Evolutionary conservation across 805 yeast species (phyloP), one percentile per base, ranked within the genome.

Genomic region (Sugiyamaella marilandica): DNA sequence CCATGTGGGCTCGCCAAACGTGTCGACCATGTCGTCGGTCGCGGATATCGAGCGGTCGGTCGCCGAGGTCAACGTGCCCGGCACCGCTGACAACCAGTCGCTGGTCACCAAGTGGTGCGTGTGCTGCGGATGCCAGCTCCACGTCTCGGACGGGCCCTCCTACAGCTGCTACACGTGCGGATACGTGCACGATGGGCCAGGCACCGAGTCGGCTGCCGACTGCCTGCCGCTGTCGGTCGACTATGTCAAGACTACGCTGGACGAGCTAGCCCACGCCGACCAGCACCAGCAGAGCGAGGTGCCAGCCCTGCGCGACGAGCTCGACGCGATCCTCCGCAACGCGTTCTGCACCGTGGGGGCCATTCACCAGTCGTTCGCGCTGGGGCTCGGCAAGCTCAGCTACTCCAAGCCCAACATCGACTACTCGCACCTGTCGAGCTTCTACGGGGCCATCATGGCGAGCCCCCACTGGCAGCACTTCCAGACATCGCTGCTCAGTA

Each of bases 401-500:
- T 80, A 66, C 59, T 70, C 78, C 1, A 65, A 70, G 16, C 73
- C 81, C 5, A 80, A 80, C 44, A 60, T 87, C 9, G 72, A 85
- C 61, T 72, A 71, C 50, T 62, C 62, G 1, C 81, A 80, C 24
- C 62, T 86, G 4, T 66, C 67, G 1, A 63, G 72, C 19, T 73
- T 77, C 18, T 87, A 80, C 65, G 54, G 65, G 0, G 53, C 78
- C 2, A 52, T 87, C 7, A 58, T 74, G 31, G 67, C 68, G 18
- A 67, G 85, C 2, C 87, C 90, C 0, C 35, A 34, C 24, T 77
- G 88, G 0, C 78, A 75, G 56, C 71, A 79, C 50, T 92, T 92
- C 0, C 73, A 81, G 51, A 78, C 71, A 56, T 75, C 73, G 47
- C 72, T 89, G 34, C 64, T 88, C 16, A 59, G 71, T 3, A 79